Conservation (phyloP, 2,329 filamentous ascomycete species). For the Pseudogymnoascus sp. region DNA sequence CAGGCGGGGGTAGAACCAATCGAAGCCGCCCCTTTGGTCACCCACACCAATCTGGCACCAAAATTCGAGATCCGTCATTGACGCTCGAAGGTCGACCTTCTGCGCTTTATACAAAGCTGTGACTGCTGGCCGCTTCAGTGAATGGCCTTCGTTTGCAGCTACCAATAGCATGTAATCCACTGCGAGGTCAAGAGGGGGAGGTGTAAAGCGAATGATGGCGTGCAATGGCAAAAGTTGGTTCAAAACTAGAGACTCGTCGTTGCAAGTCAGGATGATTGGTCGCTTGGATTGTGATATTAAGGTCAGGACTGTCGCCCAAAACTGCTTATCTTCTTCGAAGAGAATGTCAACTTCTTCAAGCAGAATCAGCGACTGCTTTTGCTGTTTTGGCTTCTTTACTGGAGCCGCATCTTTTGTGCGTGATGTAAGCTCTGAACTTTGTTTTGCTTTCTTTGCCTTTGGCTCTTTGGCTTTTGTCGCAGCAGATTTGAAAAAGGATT, state of each 20-base stretch:
- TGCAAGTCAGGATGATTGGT: constrained; percentile 93
- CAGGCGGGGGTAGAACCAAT: constrained; percentile 81
- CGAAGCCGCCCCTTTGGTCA: constrained; percentile 75
- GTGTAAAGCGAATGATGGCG: constrained; percentile 69
- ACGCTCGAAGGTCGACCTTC: constrained; percentile 65
- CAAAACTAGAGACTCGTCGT: constrained; percentile 77
- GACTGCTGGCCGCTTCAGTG: constrained; percentile 59
- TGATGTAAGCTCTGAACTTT: neutral
- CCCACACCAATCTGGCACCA: constrained; percentile 97
- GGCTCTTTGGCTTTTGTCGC: constrained; percentile 22
- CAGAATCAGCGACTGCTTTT: constrained; percentile 91
- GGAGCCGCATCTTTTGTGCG: neutral
- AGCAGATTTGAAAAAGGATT: constrained; percentile 66
- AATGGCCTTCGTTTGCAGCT: constrained; percentile 82
- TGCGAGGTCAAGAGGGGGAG: constrained; percentile 58
- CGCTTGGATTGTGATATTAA: constrained; percentile 79
- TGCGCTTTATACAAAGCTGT: constrained; percentile 62
- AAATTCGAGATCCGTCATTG: constrained; percentile 78
- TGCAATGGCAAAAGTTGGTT: constrained; percentile 67
- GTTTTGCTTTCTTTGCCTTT: constrained; percentile 20
- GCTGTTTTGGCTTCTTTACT: constrained; percentile 30
- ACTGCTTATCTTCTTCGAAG: constrained; percentile 92
- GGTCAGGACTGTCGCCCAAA: constrained; percentile 74
- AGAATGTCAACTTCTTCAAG: constrained; percentile 90
- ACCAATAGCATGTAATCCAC: constrained; percentile 74